Percentiles rank a stretch among this genome's conserved stretches.
Evolutionary conservation across 768 basidiomycete species (phyloP).

Genomic region (Lactarius pseudohatsudake): DNA sequence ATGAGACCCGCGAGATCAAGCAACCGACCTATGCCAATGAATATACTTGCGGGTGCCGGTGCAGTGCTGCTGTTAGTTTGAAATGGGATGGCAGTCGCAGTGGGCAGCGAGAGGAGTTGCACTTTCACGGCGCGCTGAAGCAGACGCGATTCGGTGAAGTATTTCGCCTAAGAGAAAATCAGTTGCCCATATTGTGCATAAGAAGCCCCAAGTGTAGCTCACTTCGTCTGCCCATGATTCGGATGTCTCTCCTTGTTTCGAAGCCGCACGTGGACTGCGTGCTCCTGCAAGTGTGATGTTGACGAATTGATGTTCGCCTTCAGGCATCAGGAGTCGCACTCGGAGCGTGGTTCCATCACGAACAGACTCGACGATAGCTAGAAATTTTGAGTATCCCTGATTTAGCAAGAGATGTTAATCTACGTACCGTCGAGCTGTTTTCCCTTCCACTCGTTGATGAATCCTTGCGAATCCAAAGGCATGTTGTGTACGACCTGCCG

Average conservation of each 20-base stretch:
- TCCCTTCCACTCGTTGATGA: conserved; percentile 91
- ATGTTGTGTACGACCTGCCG: conserved; percentile 78
- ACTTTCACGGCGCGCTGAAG: conserved; percentile 78
- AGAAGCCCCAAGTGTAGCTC: conserved; percentile 29
- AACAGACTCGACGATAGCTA: conserved; percentile 92
- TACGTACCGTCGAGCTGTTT: conserved; percentile 77
- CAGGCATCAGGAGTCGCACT: conserved; percentile 82
- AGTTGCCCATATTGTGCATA: not conserved
- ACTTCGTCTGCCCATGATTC: conserved; percentile 93
- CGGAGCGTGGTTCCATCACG: conserved; percentile 91
- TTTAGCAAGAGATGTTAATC: conserved; percentile 20
- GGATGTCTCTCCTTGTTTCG: conserved; percentile 71
- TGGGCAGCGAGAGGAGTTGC: conserved; percentile 77
- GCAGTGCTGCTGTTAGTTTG: conserved; percentile 56
- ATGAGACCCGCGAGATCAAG: conserved; percentile 8
- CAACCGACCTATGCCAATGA: conserved; percentile 78
- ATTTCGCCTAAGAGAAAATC: conserved; percentile 64
- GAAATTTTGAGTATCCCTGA: not conserved
- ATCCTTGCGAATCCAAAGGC: conserved; percentile 87
- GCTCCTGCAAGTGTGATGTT: conserved; percentile 86
- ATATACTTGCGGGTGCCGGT: conserved; percentile 73
- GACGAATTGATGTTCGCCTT: conserved; percentile 86
- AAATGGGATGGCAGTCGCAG: conserved; percentile 77
- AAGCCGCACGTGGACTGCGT: conserved; percentile 66
- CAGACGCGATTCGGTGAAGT: conserved; percentile 87